These are phyloP conservation scores for Candida ulmi DNA, from an alignment of 805 yeast genomes.

Conservation along the genomic window DNA sequence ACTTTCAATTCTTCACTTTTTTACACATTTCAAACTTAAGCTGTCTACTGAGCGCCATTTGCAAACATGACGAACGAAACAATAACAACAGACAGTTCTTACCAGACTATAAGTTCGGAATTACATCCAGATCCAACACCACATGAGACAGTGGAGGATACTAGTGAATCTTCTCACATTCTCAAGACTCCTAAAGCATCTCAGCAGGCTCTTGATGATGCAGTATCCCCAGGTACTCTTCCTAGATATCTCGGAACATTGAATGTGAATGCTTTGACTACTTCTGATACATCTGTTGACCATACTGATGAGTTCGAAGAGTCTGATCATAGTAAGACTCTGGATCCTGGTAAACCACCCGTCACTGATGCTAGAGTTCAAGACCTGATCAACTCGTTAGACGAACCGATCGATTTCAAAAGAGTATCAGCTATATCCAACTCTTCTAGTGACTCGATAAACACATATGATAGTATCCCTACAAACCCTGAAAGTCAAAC, in stretches of 20 bases:
- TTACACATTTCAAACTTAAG: not conserved
- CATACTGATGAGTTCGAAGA: not conserved
- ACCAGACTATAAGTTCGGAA: constrained; percentile 2
- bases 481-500: constrained; percentile 5
- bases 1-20: no score
- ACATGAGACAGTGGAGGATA: not conserved
- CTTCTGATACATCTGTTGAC: constrained; percentile 9
- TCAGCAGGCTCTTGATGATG: constrained; percentile 3
- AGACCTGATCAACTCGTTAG: constrained; percentile 25
- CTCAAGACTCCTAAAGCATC: constrained; percentile 15
- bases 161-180: not conserved
- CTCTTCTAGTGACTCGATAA: constrained; percentile 12
- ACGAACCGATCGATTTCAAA: constrained; percentile 36
- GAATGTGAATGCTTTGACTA: constrained; percentile 39
- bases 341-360: constrained; percentile 40
- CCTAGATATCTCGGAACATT: constrained; percentile 43
- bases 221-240: constrained; percentile 23
- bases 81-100: constrained; percentile 4
- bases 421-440: constrained; percentile 34
- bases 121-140: not conserved
- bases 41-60: not conserved
- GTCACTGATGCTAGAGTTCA: constrained; percentile 12
- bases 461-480: constrained; percentile 5
- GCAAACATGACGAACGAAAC: not conserved
- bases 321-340: constrained; percentile 26